Evolutionary conservation across 1,284 basidiomycete genomes (phyloP), one percentile per base, ranked within the genome.

Genomic region (Mixia osmundae): DNA sequence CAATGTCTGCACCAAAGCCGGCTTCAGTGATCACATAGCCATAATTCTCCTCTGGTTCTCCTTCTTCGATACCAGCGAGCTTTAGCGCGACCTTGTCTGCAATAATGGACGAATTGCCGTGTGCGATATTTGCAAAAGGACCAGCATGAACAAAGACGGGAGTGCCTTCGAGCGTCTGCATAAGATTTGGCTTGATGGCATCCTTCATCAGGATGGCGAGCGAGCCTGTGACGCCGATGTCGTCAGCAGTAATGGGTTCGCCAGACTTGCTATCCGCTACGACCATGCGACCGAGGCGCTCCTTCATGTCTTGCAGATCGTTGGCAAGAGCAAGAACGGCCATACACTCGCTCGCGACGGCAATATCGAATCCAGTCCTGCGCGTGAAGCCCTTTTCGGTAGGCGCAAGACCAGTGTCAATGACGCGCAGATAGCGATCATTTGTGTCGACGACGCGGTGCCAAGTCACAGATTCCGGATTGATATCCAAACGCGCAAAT

Each of bases 121-220:
- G 89, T 3, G 89, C 89, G 52, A 97, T 97, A 65, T 97, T 97
- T 47, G 89, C 89, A 55, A 97, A 97, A 12, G 89, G 91, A 37
- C 89, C 89, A 7, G 89, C 89, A 58, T 97, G 89, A 5, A 97
- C 91, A 54, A 97, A 95, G 42, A 97, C 91, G 24, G 89, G 89
- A 1, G 89, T 97, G 35, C 89, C 89, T 69, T 97, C 82, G 33
- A 97, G 65, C 7, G 89, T 91, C 60, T 97, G 89, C 89, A 97
- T 97, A 47, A 97, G 60, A 54, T 94, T 97, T 15, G 89, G 89
- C 64, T 97, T 97, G 64, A 97, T 89, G 15, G 91, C 82, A 53
- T 97, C 89, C 65, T 95, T 95, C 76, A 97, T 80, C 43, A 97
- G 67, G 33, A 97, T 89, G 11, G 91, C 79, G 43, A 97, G 71